phyloP scores from a whole-genome alignment of 495 filamentous ascomycete genomes.

The Aspergillus steynii region DNA sequence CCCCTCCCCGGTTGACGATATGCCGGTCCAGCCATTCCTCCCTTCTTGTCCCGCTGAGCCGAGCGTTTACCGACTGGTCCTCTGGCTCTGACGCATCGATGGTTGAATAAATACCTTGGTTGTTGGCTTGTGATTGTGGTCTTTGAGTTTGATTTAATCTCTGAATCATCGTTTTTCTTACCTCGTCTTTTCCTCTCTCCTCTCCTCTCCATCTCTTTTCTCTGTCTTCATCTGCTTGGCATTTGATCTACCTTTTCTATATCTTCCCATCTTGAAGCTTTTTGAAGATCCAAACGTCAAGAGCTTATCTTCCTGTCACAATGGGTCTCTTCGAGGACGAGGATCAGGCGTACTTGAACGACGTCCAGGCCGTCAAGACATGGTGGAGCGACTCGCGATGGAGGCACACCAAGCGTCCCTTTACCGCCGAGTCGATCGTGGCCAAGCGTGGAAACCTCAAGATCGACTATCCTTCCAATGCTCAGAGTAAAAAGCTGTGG shows the following conservation, averaged over 20 bases:
- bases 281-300: neutral
- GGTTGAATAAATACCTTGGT: slow-evolving; percentile 35
- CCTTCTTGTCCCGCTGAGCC: slow-evolving; percentile 43
- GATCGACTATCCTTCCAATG: slow-evolving; percentile 89
- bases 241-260: neutral
- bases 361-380: slow-evolving; percentile 82
- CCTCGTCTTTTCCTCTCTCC: slow-evolving; percentile 9
- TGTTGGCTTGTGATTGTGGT: slow-evolving; percentile 38
- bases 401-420: slow-evolving; percentile 89
- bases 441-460: slow-evolving; percentile 88
- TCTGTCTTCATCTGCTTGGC: neutral
- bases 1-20: slow-evolving; percentile 19
- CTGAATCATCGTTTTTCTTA: slow-evolving; percentile 1
- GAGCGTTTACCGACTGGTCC: slow-evolving; percentile 44
- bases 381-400: slow-evolving; percentile 95
- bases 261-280: neutral
- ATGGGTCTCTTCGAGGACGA: slow-evolving; percentile 66
- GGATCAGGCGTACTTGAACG: slow-evolving; percentile 74
- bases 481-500: slow-evolving; percentile 92
- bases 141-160: neutral
- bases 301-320: slow-evolving; percentile 13
- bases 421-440: slow-evolving; percentile 95
- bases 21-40: slow-evolving; percentile 17
- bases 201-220: slow-evolving; percentile 3
- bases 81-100: slow-evolving; percentile 36